Base-by-base conservation (phyloP, 495 filamentous ascomycete genomes). In the Aspergillus wentii region DNA sequence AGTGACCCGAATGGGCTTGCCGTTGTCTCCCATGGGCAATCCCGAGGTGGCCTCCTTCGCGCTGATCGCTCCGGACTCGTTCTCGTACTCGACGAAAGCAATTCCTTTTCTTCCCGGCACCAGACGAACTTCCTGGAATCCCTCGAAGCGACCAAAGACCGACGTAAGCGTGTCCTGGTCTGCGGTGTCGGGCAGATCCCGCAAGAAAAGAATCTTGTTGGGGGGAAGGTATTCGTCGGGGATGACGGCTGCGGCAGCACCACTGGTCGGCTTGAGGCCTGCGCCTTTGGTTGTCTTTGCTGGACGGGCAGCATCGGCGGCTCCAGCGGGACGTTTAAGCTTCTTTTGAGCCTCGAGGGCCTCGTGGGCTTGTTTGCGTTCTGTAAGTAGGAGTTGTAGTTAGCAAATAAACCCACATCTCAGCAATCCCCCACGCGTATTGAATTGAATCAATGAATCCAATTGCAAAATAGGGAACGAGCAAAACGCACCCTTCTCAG, bases 221-320 rank as follows among this genome's bases (percentile, higher is more conserved):
- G 94, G 91, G 3, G 89, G 92, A 0, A 97, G 78, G 57, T 94
- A 97, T 64, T 99, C 92, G 75, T 96, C 94, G 2, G 92, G 92
- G 11, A 97, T 79, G 32, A 94, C 84, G 14, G 83, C 74, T 17
- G 82, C 74, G 1, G 79, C 68, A n/a, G 78, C 71, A 13, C 78
- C 72, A 41, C 77, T 74, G 5, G 83, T 82, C 6, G 88, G 77
- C 59, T 92, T 94, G 74, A 92, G 85, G 22, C 87, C 87, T 10
- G 82, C 79, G 18, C 83, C 85, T 52, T 83, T 78, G 13, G 79
- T 72, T 9, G 82, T 74, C 68, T 94, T 95, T 49, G 76, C 62
- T 4, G 85, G 81, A 17, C 86, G 80, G 18, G 68, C 67, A 16
- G 64, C 39, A 25, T 74, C 68, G 30, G 75, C 61, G 3, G 67